These are phyloP conservation scores for Talaromyces amestolkiae DNA, from an alignment of 2,329 filamentous ascomycete genomes.

Conservation along the genomic window DNA sequence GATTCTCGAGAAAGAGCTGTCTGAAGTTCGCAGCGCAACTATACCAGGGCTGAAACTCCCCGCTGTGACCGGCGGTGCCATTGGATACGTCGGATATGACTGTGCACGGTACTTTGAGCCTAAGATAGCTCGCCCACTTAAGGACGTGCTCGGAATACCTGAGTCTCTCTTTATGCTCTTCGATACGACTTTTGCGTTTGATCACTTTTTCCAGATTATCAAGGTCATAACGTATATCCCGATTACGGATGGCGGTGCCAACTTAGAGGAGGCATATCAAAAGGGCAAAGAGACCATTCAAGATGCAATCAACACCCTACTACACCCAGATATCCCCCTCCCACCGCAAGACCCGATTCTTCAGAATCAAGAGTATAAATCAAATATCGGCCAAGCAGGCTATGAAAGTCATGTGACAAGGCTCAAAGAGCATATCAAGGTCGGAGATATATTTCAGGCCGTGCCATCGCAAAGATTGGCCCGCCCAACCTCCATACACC, in stretches of 20 bases:
- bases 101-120: conserved; percentile 98
- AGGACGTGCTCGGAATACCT: conserved; percentile 83
- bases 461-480: conserved; percentile 96
- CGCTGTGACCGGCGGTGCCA: conserved; percentile 83
- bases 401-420: conserved; percentile 86
- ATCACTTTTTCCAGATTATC: conserved; percentile 88
- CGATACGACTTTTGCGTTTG: conserved; percentile 89
- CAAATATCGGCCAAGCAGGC: conserved; percentile 83
- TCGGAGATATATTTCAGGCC: conserved; percentile 94
- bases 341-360: conserved; percentile 73
- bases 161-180: conserved; percentile 97
- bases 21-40: conserved; percentile 74
- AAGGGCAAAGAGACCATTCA: conserved; percentile 64
- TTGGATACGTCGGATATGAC: conserved; percentile 96
- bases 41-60: conserved; percentile 81
- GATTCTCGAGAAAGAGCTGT: conserved; percentile 75
- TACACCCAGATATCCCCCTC: conserved; percentile 71
- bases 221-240: conserved; percentile 90
- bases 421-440: conserved; percentile 85
- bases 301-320: conserved; percentile 67
- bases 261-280: conserved; percentile 67
- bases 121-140: conserved; percentile 80
- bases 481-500: conserved; percentile 83
- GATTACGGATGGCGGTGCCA: conserved; percentile 58
- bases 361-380: conserved; percentile 74